Evolutionary conservation across 192 early-diverging fungal genomes (phyloP), one percentile per base, ranked within the genome.

Genomic region (Backusella australiensis): DNA sequence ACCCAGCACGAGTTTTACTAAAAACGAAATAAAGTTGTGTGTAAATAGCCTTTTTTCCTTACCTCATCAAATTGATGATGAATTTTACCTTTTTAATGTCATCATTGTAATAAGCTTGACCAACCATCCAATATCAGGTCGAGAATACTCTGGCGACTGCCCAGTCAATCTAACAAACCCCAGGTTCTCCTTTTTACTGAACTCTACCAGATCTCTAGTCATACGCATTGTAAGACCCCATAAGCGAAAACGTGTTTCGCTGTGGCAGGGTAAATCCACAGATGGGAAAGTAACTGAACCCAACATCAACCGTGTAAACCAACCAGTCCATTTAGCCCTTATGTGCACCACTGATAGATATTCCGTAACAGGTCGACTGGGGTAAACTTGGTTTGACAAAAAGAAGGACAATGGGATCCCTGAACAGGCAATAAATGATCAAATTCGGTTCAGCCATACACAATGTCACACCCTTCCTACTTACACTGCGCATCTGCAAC

Each of bases 161-260:
- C 14, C 39, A 9, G 34, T 39, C 3, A 75, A 34, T 15, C 26
- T 72, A 26, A 77, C 14, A 72, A 81, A 75, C 15, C 69, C 29
- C 4, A 63, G 11, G 29, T 63, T 49, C 14, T 78, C 67, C 41
- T 66, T 29, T 6, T 19, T 19, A 26, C 72, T 59, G 38, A 80
- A 56, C 6, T 73, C 29, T 15, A 81, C 42, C 23, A 81, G 29
- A 39, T 81, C 76, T 14, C 41, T 32, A 32, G 80, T 81, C 56
- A 81, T 81, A 19, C 76, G 56, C 34, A 81, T 59, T 21, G 80
- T 81, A 14, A 81, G 21, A 34, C 80, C 80, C 80, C 80, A 81
- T 49, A 81, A 19, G 3, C 76, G 36, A 56, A 74, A 78, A 35
- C 42, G 56, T 63, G 23, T 23, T 19, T 67, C 15, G 26, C 71